These are phyloP conservation scores for Mucor piriformis DNA, from an alignment of 371 early-diverging fungal species.

Conservation along the genomic window DNA sequence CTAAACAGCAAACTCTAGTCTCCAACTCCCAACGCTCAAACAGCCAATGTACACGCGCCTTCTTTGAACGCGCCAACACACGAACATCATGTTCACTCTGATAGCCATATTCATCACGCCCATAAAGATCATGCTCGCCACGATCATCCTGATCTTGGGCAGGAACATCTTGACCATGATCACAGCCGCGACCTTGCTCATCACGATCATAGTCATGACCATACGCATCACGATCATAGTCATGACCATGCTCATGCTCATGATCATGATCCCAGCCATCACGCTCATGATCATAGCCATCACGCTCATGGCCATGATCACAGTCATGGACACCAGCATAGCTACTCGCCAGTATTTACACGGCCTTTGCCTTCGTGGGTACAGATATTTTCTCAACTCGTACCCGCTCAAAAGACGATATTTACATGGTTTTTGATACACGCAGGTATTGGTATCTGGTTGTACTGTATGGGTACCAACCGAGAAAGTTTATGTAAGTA, in stretches of 20 bases:
- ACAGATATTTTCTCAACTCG: slow-evolving; percentile 50
- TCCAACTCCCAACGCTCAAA: slow-evolving; percentile 9
- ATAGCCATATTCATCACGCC: background rate
- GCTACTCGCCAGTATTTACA: slow-evolving; percentile 36
- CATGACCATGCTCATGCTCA: slow-evolving; percentile 24
- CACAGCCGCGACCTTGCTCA: slow-evolving; percentile 16
- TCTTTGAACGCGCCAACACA: no score
- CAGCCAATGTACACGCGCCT: background rate
- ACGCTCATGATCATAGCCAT: slow-evolving; percentile 23
- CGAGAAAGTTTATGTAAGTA: slow-evolving; percentile 55
- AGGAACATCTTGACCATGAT: slow-evolving; percentile 22
- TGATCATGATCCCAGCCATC: slow-evolving; percentile 18
- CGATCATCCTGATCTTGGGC: slow-evolving; percentile 17
- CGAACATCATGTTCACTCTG: slow-evolving; percentile 18
- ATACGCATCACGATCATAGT: slow-evolving; percentile 20
- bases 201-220: slow-evolving; percentile 20
- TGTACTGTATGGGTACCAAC: slow-evolving; percentile 57
- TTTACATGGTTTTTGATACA: slow-evolving; percentile 64
- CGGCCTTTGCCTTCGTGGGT: slow-evolving; percentile 46
- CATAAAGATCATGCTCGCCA: slow-evolving; percentile 8
- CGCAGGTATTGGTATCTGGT: slow-evolving; percentile 43
- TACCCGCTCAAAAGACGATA: slow-evolving; percentile 62
- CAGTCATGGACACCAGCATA: slow-evolving; percentile 29
- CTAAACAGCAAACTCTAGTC: no score
- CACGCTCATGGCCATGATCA: slow-evolving; percentile 18